Evolutionary conservation across 257 asterid genomes (phyloP).

Genomic region (Solanum phureja): DNA sequence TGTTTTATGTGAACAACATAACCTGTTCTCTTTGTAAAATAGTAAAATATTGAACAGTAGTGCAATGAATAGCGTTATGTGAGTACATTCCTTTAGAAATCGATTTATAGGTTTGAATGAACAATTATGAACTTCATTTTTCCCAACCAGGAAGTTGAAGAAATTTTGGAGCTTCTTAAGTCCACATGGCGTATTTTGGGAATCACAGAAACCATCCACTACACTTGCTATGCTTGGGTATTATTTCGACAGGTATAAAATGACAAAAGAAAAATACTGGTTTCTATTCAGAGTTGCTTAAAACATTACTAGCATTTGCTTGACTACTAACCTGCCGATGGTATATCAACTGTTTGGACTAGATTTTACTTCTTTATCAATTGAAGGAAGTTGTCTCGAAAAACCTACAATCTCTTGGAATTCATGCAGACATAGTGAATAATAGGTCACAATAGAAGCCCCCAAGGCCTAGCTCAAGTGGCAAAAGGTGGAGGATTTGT

Average conservation of each 20-base stretch:
- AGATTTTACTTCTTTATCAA: not conserved
- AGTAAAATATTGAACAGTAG: not conserved
- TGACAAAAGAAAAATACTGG: not conserved
- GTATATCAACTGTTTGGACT: not conserved
- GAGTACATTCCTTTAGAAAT: not conserved
- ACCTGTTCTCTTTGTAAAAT: not conserved
- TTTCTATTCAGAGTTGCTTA: not conserved
- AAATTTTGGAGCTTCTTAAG: constrained; percentile 94
- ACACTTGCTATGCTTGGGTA: constrained; percentile 92
- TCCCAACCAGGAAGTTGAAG: constrained; percentile 85
- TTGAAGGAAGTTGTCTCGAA: not conserved
- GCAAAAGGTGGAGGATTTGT: too few relatives aligned
- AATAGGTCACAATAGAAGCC: not conserved
- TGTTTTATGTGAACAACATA: not conserved
- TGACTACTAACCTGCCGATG: not conserved
- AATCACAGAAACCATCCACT: constrained; percentile 87
- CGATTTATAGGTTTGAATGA: not conserved
- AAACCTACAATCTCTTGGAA: not conserved
- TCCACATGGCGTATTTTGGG: constrained; percentile 93
- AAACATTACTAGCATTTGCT: not conserved
- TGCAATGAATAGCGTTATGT: not conserved
- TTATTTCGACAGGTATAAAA: constrained; percentile 78
- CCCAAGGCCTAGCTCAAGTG: too few relatives aligned
- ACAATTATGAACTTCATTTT: not conserved
- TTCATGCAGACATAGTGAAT: not conserved